These are phyloP conservation scores for Spongospora subterranea DNA, from an alignment of 208 protist genomes.

Conservation along the genomic window DNA sequence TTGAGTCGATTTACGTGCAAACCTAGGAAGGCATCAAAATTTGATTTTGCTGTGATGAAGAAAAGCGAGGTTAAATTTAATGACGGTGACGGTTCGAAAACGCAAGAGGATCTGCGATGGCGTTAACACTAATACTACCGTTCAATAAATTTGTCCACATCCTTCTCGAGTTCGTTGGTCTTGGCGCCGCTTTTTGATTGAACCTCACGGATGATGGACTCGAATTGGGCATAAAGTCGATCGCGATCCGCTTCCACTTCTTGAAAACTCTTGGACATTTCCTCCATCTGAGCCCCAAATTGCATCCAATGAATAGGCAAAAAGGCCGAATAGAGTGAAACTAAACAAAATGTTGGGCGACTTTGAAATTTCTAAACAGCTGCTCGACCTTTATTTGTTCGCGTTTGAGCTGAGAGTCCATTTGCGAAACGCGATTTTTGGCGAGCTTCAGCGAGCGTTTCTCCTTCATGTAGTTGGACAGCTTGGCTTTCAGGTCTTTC, in stretches of 20 bases:
- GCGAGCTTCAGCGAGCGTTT: conserved; percentile 57
- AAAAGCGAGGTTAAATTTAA: too few relatives aligned
- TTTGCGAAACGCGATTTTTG: background rate
- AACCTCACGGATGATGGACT: background rate
- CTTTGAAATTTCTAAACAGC: too few relatives aligned
- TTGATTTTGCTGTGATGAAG: background rate
- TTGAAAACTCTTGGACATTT: background rate
- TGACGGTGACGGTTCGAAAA: background rate
- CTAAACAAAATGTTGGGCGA: too few relatives aligned
- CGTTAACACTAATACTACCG: background rate
- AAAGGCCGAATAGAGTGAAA: background rate
- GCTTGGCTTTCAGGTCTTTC: conserved; percentile 58
- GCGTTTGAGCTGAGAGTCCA: conserved; percentile 55
- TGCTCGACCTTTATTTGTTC: too few relatives aligned
- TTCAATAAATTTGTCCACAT: conserved; percentile 32
- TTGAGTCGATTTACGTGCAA: conserved; percentile 35
- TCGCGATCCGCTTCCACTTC: conserved; percentile 19
- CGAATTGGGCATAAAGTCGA: conserved; percentile 44
- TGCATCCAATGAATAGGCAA: background rate
- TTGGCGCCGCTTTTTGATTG: conserved; percentile 2
- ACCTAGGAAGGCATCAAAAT: background rate
- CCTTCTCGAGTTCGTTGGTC: background rate
- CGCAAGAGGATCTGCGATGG: background rate
- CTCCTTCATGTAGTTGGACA: conserved; percentile 60
- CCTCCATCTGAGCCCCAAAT: conserved; percentile 26